phyloP scores from a whole-genome alignment of 805 yeast genomes.

The Starmerella floricola region DNA sequence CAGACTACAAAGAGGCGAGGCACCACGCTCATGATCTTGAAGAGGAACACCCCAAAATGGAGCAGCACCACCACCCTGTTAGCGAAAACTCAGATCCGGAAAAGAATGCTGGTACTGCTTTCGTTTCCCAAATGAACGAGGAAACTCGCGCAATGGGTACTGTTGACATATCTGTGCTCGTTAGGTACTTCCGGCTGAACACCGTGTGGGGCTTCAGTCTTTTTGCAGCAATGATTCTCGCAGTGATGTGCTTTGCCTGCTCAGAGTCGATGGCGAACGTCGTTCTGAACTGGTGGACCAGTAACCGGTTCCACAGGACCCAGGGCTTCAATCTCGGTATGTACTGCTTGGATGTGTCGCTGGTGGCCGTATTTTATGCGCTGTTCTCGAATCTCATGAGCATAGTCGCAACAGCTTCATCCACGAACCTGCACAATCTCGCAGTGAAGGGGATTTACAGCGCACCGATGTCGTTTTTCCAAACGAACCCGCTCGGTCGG shows the following conservation, averaged over 20 bases:
- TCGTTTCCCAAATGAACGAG: constrained; percentile 5
- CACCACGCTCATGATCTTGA: background rate
- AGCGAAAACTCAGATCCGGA: background rate
- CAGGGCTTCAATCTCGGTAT: constrained; percentile 59
- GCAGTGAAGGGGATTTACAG: constrained; percentile 51
- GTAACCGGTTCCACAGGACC: constrained; percentile 33
- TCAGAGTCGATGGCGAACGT: constrained; percentile 27
- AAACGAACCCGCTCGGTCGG: constrained; percentile 71
- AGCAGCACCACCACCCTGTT: background rate
- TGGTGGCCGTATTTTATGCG: constrained; percentile 8
- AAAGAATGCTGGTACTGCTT: background rate
- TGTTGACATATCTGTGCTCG: constrained; percentile 5
- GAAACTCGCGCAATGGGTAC: constrained; percentile 13
- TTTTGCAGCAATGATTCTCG: background rate
- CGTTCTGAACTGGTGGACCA: constrained; percentile 65
- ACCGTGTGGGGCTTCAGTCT: constrained; percentile 2
- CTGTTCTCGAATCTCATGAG: constrained; percentile 9
- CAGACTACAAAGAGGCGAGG: background rate
- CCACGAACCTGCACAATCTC: constrained; percentile 40
- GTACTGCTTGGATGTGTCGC: constrained; percentile 19
- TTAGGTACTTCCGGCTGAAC: constrained; percentile 13
- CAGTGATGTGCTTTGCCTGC: constrained; percentile 33
- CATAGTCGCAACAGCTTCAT: constrained; percentile 40
- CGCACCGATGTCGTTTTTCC: constrained; percentile 72
- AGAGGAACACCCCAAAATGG: background rate